Conservation (phyloP, 163 green algal genomes). For the Picocystis sp. region DNA sequence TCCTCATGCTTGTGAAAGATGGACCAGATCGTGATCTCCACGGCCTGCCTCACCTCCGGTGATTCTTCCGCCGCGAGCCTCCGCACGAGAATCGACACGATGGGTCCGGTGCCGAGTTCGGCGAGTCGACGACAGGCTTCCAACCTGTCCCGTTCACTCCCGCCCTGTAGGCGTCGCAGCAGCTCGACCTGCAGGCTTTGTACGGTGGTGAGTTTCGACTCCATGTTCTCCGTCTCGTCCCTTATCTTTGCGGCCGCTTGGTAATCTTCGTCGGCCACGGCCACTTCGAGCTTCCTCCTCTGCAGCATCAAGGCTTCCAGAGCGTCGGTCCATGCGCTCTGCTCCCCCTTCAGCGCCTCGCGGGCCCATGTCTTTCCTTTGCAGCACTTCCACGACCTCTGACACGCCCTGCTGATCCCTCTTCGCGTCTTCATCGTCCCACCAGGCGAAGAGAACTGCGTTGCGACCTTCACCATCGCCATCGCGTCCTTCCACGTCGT, state of each 20-base stretch:
- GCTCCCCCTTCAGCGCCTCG: too few species aligned
- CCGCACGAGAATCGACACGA: conserved; percentile 6
- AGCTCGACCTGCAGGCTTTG: conserved; percentile 29
- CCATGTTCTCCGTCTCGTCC: conserved; percentile 15
- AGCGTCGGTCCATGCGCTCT: too few species aligned
- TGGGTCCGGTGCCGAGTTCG: too few species aligned
- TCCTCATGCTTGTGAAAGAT: conserved; percentile 22
- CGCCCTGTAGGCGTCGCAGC: conserved; percentile 16
- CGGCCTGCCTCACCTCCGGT: conserved; percentile 11
- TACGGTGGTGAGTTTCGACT: conserved; percentile 20
- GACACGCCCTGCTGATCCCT: too few species aligned
- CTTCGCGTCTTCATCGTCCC: too few species aligned
- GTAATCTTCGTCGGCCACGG: conserved; percentile 27
- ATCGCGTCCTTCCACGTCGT: too few species aligned
- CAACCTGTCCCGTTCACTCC: conserved; percentile 5
- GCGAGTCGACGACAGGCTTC: neutral
- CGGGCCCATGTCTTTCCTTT: too few species aligned
- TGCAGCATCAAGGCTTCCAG: too few species aligned
- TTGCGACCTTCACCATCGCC: too few species aligned
- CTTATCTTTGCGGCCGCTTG: conserved; percentile 17
- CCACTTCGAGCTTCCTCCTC: conserved; percentile 22
- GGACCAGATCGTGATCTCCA: conserved; percentile 23
- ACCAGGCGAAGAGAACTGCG: too few species aligned
- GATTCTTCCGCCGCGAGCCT: conserved; percentile 9
- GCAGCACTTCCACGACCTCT: too few species aligned